A percentile compares a stretch with the other conserved stretches of the same genome.
Conservation (phyloP, 2,329 filamentous ascomycete genomes). For the Botrytis cinerea region DNA sequence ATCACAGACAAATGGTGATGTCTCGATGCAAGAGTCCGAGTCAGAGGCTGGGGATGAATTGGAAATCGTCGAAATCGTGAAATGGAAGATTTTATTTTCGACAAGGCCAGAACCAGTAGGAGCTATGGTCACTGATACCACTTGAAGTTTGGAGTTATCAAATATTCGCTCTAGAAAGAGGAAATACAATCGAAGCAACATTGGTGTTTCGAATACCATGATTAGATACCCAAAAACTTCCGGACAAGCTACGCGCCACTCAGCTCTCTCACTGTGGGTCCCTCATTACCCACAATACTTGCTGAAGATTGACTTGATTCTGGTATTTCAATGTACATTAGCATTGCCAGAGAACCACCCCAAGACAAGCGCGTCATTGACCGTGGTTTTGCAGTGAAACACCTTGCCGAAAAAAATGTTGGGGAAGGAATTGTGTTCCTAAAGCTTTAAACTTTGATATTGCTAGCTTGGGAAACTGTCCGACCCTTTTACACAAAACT, state of each 20-base stretch:
- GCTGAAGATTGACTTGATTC: too few relatives aligned
- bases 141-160: not conserved
- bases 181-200: not conserved
- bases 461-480: too few relatives aligned
- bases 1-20: slow-evolving; percentile 31
- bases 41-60: slow-evolving; percentile 78
- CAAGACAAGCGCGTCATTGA: not conserved
- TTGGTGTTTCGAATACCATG: not conserved
- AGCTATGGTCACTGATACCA: slow-evolving; percentile 22
- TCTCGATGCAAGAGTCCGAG: slow-evolving; percentile 47
- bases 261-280: not conserved
- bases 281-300: too few relatives aligned
- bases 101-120: slow-evolving; percentile 83
- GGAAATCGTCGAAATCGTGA: slow-evolving; percentile 85
- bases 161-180: too few relatives aligned
- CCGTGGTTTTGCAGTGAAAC: not conserved
- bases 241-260: not conserved
- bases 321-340: not conserved
- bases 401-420: not conserved
- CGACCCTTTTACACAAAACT: not conserved
- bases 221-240: not conserved
- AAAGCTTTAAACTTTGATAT: not conserved
- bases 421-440: too few relatives aligned
- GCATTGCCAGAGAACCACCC: not conserved
- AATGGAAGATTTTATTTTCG: slow-evolving; percentile 84